Conservation (phyloP, 768 basidiomycete genomes). For the Lyophyllum shimeji region DNA sequence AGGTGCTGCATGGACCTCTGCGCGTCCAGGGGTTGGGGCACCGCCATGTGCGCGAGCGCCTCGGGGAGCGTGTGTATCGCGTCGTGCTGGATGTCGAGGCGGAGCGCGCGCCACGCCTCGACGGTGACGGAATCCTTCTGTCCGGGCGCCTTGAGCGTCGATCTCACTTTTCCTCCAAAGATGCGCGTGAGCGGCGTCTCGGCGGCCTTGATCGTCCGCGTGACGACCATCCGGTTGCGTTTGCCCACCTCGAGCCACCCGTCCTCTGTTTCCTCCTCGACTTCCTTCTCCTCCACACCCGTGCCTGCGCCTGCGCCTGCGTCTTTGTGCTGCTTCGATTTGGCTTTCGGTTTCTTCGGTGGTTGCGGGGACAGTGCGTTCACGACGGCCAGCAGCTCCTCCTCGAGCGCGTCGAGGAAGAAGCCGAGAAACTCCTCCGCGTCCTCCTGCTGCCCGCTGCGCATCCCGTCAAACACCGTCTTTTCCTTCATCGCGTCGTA, state of each 20-base stretch:
- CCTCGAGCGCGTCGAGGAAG: conserved; percentile 91
- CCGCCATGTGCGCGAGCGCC: conserved; percentile 74
- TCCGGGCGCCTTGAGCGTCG: conserved; percentile 76
- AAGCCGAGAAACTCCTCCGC: conserved; percentile 99
- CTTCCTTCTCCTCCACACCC: conserved; percentile 44
- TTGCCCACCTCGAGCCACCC: conserved; percentile 95
- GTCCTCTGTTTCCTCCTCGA: conserved; percentile 41
- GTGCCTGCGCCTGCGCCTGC: conserved; percentile 14
- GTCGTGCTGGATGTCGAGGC: conserved; percentile 77
- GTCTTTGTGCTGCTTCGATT: conserved; percentile 25
- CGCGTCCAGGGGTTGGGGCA: conserved; percentile 77
- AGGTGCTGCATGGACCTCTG: conserved; percentile 70
- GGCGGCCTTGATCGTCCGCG: conserved; percentile 76
- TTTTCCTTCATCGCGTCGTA: conserved; percentile 94
- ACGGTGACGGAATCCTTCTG: conserved; percentile 85
- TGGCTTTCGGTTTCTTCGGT: conserved; percentile 33
- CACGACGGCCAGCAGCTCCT: conserved; percentile 77
- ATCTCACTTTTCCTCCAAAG: conserved; percentile 92
- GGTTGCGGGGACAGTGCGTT: conserved; percentile 44
- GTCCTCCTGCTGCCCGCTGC: conserved; percentile 95
- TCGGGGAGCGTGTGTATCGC: conserved; percentile 74
- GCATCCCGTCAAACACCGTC: conserved; percentile 91
- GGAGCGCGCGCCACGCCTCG: conserved; percentile 88
- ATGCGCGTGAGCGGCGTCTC: conserved; percentile 91
- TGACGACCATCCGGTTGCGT: conserved; percentile 77